Conservation (phyloP, 768 basidiomycete species). For the Cyathus striatus region DNA sequence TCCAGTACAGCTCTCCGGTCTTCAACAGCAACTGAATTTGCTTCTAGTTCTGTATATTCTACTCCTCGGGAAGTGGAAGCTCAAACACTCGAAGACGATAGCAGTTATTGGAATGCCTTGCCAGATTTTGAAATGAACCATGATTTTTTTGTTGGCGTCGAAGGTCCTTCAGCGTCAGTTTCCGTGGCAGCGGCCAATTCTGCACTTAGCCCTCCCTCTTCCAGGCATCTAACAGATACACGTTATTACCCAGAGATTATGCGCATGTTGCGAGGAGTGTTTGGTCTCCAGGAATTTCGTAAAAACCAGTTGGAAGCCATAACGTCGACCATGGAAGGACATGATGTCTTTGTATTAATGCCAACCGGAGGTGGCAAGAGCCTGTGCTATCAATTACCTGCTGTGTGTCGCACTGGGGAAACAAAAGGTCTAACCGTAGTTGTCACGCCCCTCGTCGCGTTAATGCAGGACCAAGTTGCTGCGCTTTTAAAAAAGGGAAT, state of each 20-base stretch:
- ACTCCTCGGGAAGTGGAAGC: no score
- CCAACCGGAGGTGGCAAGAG: constrained; percentile 95
- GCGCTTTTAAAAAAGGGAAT: constrained; percentile 60
- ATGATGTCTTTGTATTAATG: constrained; percentile 92
- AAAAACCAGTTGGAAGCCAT: constrained; percentile 86
- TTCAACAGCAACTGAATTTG: no score
- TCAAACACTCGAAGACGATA: no score
- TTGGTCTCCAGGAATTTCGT: constrained; percentile 67
- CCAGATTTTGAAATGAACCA: no score
- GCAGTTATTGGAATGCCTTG: no score
- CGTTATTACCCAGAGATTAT: constrained; percentile 47
- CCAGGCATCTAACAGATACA: constrained; percentile 4
- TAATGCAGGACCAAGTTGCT: constrained; percentile 88
- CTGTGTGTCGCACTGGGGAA: constrained; percentile 65
- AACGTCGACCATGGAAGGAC: constrained; percentile 68
- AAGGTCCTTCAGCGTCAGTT: constrained; percentile 9
- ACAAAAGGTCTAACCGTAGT: constrained; percentile 86
- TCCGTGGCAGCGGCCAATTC: no score
- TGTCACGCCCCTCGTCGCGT: constrained; percentile 79
- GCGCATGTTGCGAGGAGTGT: constrained; percentile 49
- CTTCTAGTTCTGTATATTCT: no score
- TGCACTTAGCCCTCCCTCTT: no score
- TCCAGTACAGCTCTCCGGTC: no score
- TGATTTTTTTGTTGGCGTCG: no score
- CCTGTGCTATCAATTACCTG: constrained; percentile 87